Percentiles rank a stretch among this genome's conserved stretches.
Conservation (phyloP, 306 rosid genomes). For the Pueraria montana region DNA sequence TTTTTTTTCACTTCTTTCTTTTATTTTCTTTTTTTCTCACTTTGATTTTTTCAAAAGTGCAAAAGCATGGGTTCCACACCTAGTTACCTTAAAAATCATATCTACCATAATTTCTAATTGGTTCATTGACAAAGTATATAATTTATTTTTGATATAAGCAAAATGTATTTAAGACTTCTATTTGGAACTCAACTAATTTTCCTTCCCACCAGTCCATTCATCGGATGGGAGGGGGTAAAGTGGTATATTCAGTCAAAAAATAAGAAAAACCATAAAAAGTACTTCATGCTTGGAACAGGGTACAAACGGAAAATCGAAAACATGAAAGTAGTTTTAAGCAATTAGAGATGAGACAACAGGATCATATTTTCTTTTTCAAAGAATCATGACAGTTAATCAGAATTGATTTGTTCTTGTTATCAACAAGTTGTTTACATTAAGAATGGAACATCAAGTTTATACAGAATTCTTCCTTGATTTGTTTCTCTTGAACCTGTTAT, state of each 20-base stretch:
- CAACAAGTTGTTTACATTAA: not conserved
- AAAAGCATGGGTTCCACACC: no score
- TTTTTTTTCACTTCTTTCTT: no score
- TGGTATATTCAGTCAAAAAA: no score
- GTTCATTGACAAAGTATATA: not conserved
- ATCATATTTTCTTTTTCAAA: conserved; percentile 7
- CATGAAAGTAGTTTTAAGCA: not conserved
- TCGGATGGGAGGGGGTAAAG: no score
- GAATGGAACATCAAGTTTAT: conserved; percentile 18
- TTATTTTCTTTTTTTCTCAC: no score
- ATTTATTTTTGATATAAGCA: not conserved
- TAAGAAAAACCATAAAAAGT: not conserved
- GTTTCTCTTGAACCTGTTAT: conserved; percentile 57
- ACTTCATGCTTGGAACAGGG: not conserved
- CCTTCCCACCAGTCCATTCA: no score
- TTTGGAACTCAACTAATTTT: no score
- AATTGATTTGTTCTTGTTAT: not conserved
- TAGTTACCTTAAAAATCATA: no score
- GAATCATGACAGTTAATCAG: conserved; percentile 12
- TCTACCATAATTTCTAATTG: not conserved
- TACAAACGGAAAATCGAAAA: not conserved
- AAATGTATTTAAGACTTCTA: no score
- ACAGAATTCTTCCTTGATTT: conserved; percentile 40
- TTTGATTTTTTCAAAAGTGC: no score
- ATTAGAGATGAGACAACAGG: not conserved